A percentile compares a stretch with the other conserved stretches of the same genome.
phyloP scores from a whole-genome alignment of 345 rosid genomes.

The Aegle marmelos region DNA sequence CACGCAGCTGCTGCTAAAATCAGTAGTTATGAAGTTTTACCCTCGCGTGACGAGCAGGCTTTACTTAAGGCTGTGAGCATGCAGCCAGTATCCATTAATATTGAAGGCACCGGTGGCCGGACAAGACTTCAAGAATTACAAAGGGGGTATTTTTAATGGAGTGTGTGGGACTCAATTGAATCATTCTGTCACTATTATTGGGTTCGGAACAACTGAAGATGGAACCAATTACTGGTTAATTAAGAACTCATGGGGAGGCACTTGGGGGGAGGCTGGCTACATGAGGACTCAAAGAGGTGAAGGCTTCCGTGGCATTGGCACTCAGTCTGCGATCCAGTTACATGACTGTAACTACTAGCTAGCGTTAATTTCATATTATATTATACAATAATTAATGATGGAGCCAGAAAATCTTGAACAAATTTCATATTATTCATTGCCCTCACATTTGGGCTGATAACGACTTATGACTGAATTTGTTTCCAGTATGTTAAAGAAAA shows the following conservation, averaged over 20 bases:
- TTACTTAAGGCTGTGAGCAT: constrained; percentile 17
- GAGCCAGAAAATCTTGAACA: no score
- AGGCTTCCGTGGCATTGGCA: background rate
- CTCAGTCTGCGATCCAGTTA: background rate
- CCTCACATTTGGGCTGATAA: no score
- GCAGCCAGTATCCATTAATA: constrained; percentile 54
- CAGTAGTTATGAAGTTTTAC: constrained; percentile 31
- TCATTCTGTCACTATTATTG: constrained; percentile 48
- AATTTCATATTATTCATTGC: no score
- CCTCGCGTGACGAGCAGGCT: constrained; percentile 33
- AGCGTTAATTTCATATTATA: no score
- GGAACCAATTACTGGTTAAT: constrained; percentile 45
- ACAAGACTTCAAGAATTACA: constrained; percentile 19
- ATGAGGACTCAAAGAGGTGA: constrained; percentile 41
- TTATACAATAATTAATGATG: no score
- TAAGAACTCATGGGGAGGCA: constrained; percentile 52
- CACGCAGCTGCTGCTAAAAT: background rate
- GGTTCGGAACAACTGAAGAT: constrained; percentile 38
- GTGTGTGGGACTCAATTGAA: constrained; percentile 24
- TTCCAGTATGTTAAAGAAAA: no score
- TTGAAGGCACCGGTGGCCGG: constrained; percentile 21
- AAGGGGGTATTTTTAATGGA: constrained; percentile 37
- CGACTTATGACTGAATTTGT: no score
- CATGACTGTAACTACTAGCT: background rate
- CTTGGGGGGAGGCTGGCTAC: constrained; percentile 54